Conservation (phyloP, 495 filamentous ascomycete genomes). For the Aspergillus hancockii region DNA sequence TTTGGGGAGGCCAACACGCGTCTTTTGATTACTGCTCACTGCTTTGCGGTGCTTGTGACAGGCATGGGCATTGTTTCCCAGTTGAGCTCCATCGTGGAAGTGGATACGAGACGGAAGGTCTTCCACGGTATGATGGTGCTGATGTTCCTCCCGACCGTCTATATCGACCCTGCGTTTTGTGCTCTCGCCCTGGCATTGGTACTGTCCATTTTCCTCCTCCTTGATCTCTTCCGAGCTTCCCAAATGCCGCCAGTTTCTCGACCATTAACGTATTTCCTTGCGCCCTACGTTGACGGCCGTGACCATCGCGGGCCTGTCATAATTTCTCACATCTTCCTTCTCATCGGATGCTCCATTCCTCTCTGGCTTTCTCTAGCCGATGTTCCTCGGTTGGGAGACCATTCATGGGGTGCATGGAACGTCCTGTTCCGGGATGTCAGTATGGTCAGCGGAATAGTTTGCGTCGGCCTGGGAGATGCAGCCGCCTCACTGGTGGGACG, state of each 20-base stretch:
- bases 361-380: conserved; percentile 84
- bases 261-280: conserved; percentile 79
- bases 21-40: conserved; percentile 76
- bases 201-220: conserved; percentile 78
- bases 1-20: conserved; percentile 80
- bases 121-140: conserved; percentile 98
- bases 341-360: conserved; percentile 94
- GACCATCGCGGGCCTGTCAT: conserved; percentile 94
- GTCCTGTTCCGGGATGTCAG: conserved; percentile 68
- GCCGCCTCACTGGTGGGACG: conserved; percentile 90
- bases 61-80: conserved; percentile 74
- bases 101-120: conserved; percentile 96
- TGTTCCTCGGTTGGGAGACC: conserved; percentile 53
- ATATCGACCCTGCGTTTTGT: conserved; percentile 80
- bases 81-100: conserved; percentile 71
- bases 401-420: conserved; percentile 69
- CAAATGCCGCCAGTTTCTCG: conserved; percentile 87
- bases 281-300: conserved; percentile 91
- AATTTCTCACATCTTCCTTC: conserved; percentile 90
- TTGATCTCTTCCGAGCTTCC: conserved; percentile 85
- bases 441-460: conserved; percentile 89
- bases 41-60: conserved; percentile 60
- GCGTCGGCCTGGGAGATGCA: conserved; percentile 93
- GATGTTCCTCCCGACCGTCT: conserved; percentile 87
- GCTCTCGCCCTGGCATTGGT: conserved; percentile 74